phyloP scores from a whole-genome alignment of 129 eudicot species.

The Flaveria brownii region DNA sequence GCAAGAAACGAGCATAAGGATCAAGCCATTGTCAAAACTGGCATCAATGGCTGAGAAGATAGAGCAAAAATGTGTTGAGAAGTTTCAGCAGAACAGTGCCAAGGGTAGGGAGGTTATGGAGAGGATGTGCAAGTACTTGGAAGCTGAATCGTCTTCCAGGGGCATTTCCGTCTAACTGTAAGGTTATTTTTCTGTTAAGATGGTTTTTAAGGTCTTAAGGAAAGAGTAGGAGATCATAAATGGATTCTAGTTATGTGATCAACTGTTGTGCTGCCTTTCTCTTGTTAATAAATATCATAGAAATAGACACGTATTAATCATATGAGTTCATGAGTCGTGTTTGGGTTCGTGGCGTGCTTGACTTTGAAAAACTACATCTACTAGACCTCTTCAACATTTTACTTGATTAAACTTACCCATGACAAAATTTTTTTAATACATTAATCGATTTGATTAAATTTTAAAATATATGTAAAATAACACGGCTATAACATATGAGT shows the following conservation, averaged over 20 bases:
- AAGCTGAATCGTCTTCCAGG: constrained; percentile 80
- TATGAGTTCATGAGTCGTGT: background rate
- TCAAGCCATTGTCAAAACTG: constrained; percentile 76
- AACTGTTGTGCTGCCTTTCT: background rate
- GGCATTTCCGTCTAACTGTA: constrained; percentile 56
- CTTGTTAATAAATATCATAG: background rate
- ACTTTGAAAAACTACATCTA: too few species aligned
- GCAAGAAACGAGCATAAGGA: constrained; percentile 94
- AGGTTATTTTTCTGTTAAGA: constrained; percentile 30
- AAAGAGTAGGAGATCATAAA: constrained; percentile 6
- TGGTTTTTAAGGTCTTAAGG: constrained; percentile 25
- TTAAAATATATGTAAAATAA: too few species aligned
- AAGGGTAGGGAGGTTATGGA: constrained; percentile 99
- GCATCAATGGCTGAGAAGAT: constrained; percentile 99
- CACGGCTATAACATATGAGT: too few species aligned
- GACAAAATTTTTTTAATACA: too few species aligned
- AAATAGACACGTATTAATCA: background rate
- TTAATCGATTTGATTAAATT: too few species aligned
- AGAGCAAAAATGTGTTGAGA: constrained; percentile 92
- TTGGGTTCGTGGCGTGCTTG: background rate
- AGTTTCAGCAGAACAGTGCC: constrained; percentile 86
- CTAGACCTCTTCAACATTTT: too few species aligned
- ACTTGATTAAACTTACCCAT: too few species aligned
- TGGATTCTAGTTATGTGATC: background rate
- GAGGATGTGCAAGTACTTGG: constrained; percentile 95